phyloP scores from a whole-genome alignment of 768 basidiomycete species.

The Rhizopogon salebrosus region DNA sequence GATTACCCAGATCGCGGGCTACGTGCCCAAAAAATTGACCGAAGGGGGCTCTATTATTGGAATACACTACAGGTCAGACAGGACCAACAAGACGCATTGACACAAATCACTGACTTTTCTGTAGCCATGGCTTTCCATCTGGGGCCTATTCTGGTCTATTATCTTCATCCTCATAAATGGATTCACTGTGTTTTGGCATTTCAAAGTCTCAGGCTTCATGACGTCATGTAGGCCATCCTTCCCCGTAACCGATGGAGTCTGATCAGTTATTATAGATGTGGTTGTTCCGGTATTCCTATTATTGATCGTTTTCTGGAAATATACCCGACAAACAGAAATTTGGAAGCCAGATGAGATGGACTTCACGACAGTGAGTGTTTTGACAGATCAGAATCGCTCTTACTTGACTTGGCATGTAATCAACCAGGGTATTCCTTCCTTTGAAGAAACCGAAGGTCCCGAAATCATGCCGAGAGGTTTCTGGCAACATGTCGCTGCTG shows the following conservation, averaged over 20 bases:
- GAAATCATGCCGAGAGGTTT: slow-evolving; percentile 46
- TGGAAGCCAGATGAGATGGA: slow-evolving; percentile 66
- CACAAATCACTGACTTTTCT: background rate
- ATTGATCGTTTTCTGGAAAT: slow-evolving; percentile 19
- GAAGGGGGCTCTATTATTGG: slow-evolving; percentile 55
- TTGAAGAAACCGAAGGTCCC: slow-evolving; percentile 62
- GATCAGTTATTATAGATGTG: slow-evolving; percentile 25
- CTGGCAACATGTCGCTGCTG: slow-evolving; percentile 41
- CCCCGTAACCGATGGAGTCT: too few species aligned
- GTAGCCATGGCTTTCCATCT: slow-evolving; percentile 57
- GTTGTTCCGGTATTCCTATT: slow-evolving; percentile 15
- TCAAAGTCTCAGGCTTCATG: slow-evolving; percentile 47
- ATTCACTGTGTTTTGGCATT: slow-evolving; percentile 56
- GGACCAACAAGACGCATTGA: slow-evolving; percentile 27
- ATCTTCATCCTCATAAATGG: slow-evolving; percentile 58
- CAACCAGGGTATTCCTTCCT: slow-evolving; percentile 53
- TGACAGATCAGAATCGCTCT: background rate
- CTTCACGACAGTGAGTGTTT: slow-evolving; percentile 51
- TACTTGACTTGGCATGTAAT: background rate
- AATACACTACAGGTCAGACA: slow-evolving; percentile 40
- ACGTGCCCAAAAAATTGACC: slow-evolving; percentile 62
- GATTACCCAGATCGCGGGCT: slow-evolving; percentile 52
- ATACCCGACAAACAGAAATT: too few species aligned
- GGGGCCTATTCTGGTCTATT: slow-evolving; percentile 59
- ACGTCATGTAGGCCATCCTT: slow-evolving; percentile 33